Base-by-base conservation (phyloP, 257 asterid genomes). In the Jacaranda mimosifolia region DNA sequence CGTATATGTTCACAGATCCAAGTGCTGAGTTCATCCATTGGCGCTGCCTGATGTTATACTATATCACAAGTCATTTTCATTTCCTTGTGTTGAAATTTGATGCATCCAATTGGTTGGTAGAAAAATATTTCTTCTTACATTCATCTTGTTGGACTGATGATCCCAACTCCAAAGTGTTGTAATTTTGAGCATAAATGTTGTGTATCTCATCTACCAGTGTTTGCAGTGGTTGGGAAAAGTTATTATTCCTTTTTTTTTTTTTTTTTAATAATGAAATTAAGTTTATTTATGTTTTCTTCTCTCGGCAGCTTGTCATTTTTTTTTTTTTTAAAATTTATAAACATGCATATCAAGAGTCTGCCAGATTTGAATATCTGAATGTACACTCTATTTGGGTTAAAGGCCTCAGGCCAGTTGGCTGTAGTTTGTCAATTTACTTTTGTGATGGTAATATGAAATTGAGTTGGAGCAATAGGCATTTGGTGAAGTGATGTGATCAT, bases 1-100 rank as follows among this genome's bases (percentile, higher is more conserved):
- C 15, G 32, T 26, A 13, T 64, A 14, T 58, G n/a, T 67, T 12
- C 71, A 80, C 94, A 91, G 94, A 89, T 91, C 60, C 97, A 89
- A 80, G 81, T 72, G 21, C 68, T 90, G 63, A 75, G 89, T 79
- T 83, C 91, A 42, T 86, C 90, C 53, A 13, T 72, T 32, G 84
- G 66, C 15, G 87, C 86, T 48, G 69, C 79, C 57, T 76, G 80
- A 81, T 80, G 58, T 5, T 64, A 40, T 19, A 62, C 3, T 43
- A 18, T 7, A 57, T 21, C 62, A 6, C 15, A 32, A 45, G 46
- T 43, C 75, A 40, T 51, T 68, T 76, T 77, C 53, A 38, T 57
- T 73, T 73, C 69, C 71, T 71, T 11, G 77, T 32, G 56, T 43
- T 68, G 45, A 63, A 55, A 26, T 21, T 9, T 43, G 10, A 53